phyloP scores from a whole-genome alignment of 1,139 yeast genomes.

The Debaryomyces udenii region DNA sequence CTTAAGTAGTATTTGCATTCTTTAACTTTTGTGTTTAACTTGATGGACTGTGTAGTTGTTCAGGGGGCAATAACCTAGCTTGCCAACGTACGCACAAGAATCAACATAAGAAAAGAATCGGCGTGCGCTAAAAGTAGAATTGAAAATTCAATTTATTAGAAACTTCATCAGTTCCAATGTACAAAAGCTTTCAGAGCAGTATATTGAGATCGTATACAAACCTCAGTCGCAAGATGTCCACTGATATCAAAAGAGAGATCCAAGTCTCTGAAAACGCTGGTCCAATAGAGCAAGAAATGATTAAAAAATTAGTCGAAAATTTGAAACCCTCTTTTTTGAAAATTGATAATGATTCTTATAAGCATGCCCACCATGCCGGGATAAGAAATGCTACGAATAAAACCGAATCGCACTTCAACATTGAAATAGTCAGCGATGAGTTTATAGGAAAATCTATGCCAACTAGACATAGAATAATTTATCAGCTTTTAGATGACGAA shows the following conservation, averaged over 20 bases:
- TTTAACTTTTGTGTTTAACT: too few species aligned
- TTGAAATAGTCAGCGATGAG: slow-evolving; percentile 69
- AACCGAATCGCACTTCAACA: slow-evolving; percentile 83
- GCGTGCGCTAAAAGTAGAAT: not conserved
- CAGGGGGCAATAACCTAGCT: too few species aligned
- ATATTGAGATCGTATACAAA: not conserved
- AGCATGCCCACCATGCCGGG: slow-evolving; percentile 89
- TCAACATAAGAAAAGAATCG: too few species aligned
- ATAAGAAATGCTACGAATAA: slow-evolving; percentile 71
- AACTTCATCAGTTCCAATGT: slow-evolving; percentile 3
- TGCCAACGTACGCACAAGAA: too few species aligned
- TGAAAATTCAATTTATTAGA: not conserved
- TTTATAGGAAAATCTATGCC: slow-evolving; percentile 74
- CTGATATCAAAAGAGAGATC: slow-evolving; percentile 14
- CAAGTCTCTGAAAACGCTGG: slow-evolving; percentile 33
- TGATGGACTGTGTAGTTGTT: too few species aligned
- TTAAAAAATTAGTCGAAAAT: slow-evolving; percentile 43
- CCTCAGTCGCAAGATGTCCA: slow-evolving; percentile 6
- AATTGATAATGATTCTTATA: slow-evolving; percentile 79
- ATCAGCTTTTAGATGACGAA: slow-evolving; percentile 71
- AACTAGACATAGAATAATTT: slow-evolving; percentile 76
- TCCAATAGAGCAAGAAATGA: slow-evolving; percentile 57
- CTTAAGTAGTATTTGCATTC: too few species aligned
- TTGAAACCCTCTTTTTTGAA: slow-evolving; percentile 57
- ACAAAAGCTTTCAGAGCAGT: not conserved